phyloP scores from a whole-genome alignment of 352 stramenopile species.

The Peronospora belbahrii region DNA sequence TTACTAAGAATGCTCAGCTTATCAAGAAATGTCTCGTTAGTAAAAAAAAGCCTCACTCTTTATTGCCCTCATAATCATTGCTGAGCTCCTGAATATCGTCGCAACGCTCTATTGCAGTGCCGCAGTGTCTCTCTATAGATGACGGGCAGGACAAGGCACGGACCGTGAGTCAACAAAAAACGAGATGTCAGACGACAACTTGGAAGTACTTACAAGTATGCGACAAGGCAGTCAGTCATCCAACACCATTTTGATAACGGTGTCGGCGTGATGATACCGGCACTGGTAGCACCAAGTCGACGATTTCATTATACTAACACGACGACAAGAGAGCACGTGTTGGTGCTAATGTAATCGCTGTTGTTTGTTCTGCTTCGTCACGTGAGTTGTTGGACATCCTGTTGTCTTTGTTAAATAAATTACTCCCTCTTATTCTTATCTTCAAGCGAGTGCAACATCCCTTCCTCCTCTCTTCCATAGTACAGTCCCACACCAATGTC shows the following conservation, averaged over 20 bases:
- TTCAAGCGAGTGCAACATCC: constrained; percentile 21
- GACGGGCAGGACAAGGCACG: background rate
- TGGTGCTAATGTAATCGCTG: too few relatives aligned
- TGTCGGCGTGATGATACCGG: background rate
- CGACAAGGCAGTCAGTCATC: too few relatives aligned
- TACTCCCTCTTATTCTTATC: constrained; percentile 15
- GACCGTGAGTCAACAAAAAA: constrained; percentile 2
- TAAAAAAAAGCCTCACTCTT: too few relatives aligned
- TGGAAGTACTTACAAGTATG: too few relatives aligned
- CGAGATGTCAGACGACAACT: constrained; percentile 2
- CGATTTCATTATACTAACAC: background rate
- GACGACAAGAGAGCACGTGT: background rate
- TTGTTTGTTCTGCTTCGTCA: too few relatives aligned
- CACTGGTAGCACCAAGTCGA: background rate
- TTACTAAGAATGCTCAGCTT: background rate
- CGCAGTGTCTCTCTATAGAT: background rate
- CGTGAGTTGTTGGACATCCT: background rate
- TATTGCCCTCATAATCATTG: background rate
- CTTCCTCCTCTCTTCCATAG: constrained; percentile 28
- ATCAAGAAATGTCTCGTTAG: too few relatives aligned
- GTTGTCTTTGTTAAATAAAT: background rate
- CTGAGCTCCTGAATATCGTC: background rate
- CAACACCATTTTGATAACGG: background rate
- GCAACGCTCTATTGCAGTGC: background rate
- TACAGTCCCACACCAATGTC: constrained; percentile 41